These are phyloP conservation scores for Exophiala bonariae DNA, from an alignment of 2,329 filamentous ascomycete species.

Conservation along the genomic window DNA sequence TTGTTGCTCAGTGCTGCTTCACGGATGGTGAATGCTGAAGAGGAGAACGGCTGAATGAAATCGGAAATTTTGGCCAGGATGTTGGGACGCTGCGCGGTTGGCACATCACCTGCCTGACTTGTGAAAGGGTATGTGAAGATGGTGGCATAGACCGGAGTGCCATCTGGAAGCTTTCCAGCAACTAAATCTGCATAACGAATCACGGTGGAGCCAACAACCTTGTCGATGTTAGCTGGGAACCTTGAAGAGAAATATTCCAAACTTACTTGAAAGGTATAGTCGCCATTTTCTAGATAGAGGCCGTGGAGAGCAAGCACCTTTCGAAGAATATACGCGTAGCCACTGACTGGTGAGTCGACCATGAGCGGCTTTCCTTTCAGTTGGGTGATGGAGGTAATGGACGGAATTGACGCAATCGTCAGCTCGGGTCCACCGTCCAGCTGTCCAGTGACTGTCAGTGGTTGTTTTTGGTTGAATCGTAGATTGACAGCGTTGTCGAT, in stretches of 20 bases:
- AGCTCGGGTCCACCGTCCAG: slow-evolving; percentile 34
- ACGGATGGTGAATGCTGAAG: slow-evolving; percentile 27
- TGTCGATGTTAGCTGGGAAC: not conserved
- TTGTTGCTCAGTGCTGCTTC: slow-evolving; percentile 16
- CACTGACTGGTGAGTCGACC: slow-evolving; percentile 32
- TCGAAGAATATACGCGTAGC: slow-evolving; percentile 31
- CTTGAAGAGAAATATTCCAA: too few relatives aligned
- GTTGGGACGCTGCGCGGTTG: slow-evolving; percentile 24
- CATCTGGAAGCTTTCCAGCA: slow-evolving; percentile 29
- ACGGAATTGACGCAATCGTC: slow-evolving; percentile 30
- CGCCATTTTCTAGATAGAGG: slow-evolving; percentile 17
- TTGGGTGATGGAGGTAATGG: slow-evolving; percentile 29
- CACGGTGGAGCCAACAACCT: slow-evolving; percentile 31
- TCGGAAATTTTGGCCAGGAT: slow-evolving; percentile 29
- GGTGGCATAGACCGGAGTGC: slow-evolving; percentile 32
- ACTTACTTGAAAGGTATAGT: slow-evolving; percentile 25
- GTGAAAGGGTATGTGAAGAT: slow-evolving; percentile 35
- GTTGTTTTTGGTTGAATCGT: slow-evolving; percentile 31
- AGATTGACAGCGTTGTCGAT: slow-evolving; percentile 34
- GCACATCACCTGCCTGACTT: slow-evolving; percentile 21
- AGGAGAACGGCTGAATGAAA: slow-evolving; percentile 25
- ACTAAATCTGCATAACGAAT: slow-evolving; percentile 31
- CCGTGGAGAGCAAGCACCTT: slow-evolving; percentile 25
- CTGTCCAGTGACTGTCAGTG: slow-evolving; percentile 33
- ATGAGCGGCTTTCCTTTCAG: slow-evolving; percentile 31